Percentiles rank a stretch among this genome's conserved stretches.
These are phyloP conservation scores for Cercospora sp. DNA, from an alignment of 2,329 filamentous ascomycete species.

Conservation along the genomic window DNA sequence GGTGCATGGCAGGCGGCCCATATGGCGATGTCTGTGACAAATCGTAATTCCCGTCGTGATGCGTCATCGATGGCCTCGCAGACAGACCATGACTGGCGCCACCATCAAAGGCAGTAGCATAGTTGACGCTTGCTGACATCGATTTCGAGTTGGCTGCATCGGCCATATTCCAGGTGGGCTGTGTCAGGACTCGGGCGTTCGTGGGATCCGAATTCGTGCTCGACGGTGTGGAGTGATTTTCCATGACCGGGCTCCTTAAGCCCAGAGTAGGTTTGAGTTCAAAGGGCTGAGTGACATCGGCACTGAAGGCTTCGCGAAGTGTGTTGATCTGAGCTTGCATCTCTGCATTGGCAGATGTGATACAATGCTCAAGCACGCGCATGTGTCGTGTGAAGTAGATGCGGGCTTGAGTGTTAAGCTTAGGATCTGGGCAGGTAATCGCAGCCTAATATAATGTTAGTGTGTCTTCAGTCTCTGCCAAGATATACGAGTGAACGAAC, in stretches of 20 bases:
- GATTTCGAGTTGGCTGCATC: constrained; percentile 29
- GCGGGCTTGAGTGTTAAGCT: constrained; percentile 78
- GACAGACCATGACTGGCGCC: constrained; percentile 21
- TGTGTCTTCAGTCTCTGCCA: neutral
- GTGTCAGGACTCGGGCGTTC: constrained; percentile 13
- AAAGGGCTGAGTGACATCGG: constrained; percentile 80
- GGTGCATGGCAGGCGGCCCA: constrained; percentile 26
- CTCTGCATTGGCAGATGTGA: constrained; percentile 78
- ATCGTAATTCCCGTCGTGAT: constrained; percentile 27
- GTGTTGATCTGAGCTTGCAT: constrained; percentile 88
- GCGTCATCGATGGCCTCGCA: constrained; percentile 25
- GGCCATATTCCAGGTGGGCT: constrained; percentile 28
- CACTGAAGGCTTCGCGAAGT: constrained; percentile 86
- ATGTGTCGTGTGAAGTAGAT: constrained; percentile 93
- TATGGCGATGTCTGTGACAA: constrained; percentile 27
- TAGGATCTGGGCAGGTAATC: constrained; percentile 87
- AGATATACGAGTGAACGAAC: constrained; percentile 56
- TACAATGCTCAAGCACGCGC: constrained; percentile 85
- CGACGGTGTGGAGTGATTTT: constrained; percentile 36
- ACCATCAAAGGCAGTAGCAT: constrained; percentile 28
- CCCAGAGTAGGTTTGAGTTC: constrained; percentile 79
- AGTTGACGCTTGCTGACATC: constrained; percentile 30
- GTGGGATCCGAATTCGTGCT: constrained; percentile 25
- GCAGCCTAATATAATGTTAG: constrained; percentile 60
- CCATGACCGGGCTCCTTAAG: constrained; percentile 64